Conservation (phyloP, 177 flowering plant genomes). For the Vitis hybrid region DNA sequence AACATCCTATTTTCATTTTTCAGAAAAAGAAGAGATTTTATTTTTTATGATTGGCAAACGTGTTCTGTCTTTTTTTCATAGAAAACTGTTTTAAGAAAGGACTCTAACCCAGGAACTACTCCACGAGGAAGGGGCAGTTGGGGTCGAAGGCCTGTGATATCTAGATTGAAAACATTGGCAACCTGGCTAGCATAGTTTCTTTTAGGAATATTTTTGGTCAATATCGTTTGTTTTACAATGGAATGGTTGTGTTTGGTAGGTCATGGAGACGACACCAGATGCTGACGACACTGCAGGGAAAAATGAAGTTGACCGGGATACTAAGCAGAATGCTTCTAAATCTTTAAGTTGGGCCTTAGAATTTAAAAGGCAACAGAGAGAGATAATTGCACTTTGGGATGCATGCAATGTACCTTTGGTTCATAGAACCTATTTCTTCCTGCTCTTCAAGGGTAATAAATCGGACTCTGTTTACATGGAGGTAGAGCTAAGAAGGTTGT, state of each 20-base stretch:
- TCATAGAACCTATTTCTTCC: constrained; percentile 81
- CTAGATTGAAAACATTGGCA: too few species aligned
- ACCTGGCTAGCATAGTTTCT: too few species aligned
- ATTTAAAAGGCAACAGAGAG: constrained; percentile 52
- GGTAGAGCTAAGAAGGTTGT: constrained; percentile 79
- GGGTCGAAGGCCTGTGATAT: too few species aligned
- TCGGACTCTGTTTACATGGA: constrained; percentile 81
- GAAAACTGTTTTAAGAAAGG: too few species aligned
- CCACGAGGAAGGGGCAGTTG: too few species aligned
- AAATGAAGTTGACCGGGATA: neutral
- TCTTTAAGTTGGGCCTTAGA: constrained; percentile 37
- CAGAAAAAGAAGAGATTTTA: too few species aligned
- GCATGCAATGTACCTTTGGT: constrained; percentile 69
- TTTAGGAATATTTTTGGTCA: too few species aligned
- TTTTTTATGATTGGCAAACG: too few species aligned
- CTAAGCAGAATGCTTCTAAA: constrained; percentile 11
- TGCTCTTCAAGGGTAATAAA: constrained; percentile 83
- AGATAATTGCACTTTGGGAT: constrained; percentile 85
- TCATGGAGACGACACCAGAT: constrained; percentile 3
- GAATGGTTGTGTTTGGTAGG: constrained; percentile 9
- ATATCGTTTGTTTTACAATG: neutral
- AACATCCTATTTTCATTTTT: too few species aligned
- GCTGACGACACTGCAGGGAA: neutral
- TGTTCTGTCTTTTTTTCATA: too few species aligned
- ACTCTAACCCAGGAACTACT: too few species aligned